phyloP scores from a whole-genome alignment of 345 rosid species.

The Theobroma cacao region DNA sequence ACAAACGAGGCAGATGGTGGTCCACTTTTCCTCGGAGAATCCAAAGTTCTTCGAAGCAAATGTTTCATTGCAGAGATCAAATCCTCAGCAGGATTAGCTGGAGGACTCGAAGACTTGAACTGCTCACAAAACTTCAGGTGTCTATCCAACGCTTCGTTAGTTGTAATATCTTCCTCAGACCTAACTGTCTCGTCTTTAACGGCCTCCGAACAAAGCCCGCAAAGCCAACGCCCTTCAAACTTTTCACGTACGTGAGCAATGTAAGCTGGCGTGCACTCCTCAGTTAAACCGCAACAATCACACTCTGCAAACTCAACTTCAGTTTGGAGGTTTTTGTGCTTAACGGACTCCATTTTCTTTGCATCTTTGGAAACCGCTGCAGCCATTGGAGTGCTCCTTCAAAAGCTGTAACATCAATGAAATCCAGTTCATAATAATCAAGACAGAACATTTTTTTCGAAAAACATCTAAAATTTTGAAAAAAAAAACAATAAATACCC shows the following conservation, averaged over 20 bases:
- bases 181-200: conserved; percentile 55
- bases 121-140: conserved; percentile 59
- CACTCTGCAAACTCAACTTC: conserved; percentile 53
- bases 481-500: not conserved
- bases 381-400: not conserved
- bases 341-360: not conserved
- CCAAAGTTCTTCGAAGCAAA: conserved; percentile 37
- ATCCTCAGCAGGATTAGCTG: conserved; percentile 30
- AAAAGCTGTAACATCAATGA: not conserved
- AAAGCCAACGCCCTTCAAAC: conserved; percentile 65
- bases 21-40: conserved; percentile 34
- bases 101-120: conserved; percentile 41
- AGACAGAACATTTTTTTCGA: not conserved
- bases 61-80: conserved; percentile 43
- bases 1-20: not conserved
- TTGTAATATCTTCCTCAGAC: conserved; percentile 33
- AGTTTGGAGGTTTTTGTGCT: not conserved
- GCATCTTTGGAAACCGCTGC: not conserved
- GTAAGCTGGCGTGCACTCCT: conserved; percentile 69
- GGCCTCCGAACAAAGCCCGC: conserved; percentile 76
- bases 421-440: not conserved
- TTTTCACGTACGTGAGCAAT: conserved; percentile 48
- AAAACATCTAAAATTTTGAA: not conserved
- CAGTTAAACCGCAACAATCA: conserved; percentile 67
- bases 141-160: conserved; percentile 55